A percentile compares a stretch with the other conserved stretches of the same genome.
Conservation (phyloP, 805 yeast species). For the Candida piceae region DNA sequence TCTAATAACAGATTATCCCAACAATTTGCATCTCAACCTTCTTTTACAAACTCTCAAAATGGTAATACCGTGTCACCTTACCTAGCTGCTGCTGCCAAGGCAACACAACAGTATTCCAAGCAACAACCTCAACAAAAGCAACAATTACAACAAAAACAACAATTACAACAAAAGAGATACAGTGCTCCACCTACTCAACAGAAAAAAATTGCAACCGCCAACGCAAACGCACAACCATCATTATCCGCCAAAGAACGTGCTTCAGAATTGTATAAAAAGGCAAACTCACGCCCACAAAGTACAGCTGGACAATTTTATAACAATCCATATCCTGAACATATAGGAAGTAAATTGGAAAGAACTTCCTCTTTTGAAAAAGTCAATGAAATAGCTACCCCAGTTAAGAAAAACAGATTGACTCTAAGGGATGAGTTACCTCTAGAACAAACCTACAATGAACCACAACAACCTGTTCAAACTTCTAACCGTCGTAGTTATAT, state of each 20-base stretch:
- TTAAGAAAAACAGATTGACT: constrained; percentile 27
- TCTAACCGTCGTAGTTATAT: not conserved
- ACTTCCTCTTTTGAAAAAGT: constrained; percentile 56
- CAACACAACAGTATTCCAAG: too few relatives aligned
- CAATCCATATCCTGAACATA: constrained; percentile 34
- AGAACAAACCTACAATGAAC: constrained; percentile 4
- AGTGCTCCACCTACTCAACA: too few relatives aligned
- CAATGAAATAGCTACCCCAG: constrained; percentile 15
- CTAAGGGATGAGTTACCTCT: constrained; percentile 18
- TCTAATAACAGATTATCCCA: not conserved
- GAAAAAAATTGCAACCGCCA: too few relatives aligned
- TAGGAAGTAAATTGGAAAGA: constrained; percentile 19
- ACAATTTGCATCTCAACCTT: not conserved
- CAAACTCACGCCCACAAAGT: constrained; percentile 31
- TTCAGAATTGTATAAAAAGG: constrained; percentile 50
- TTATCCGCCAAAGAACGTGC: constrained; percentile 34
- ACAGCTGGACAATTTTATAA: constrained; percentile 12
- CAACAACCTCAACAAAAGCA: not conserved
- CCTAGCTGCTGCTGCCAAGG: not conserved
- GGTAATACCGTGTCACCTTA: not conserved
- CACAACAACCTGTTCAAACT: constrained; percentile 1
- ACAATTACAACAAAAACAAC: constrained; percentile 26
- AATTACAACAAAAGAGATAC: constrained; percentile 1
- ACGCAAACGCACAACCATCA: too few relatives aligned
- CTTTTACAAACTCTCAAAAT: not conserved